phyloP scores from a whole-genome alignment of 805 yeast species.

The Schizosaccharomyces cryophilus region DNA sequence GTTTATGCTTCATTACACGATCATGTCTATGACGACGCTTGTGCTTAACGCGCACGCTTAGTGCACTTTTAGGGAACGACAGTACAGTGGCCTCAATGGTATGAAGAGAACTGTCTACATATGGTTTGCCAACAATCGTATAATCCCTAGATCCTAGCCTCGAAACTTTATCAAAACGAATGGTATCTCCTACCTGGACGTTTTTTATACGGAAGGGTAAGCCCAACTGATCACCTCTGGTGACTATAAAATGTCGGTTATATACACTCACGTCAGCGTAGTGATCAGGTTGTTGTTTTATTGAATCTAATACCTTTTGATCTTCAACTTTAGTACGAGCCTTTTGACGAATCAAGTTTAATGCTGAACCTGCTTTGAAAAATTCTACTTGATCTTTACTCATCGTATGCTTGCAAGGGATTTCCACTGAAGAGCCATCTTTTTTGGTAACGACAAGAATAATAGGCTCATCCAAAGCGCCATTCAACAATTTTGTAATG shows the following conservation, averaged over 20 bases:
- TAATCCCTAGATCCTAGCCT: constrained; percentile 69
- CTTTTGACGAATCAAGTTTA: constrained; percentile 56
- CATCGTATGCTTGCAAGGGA: constrained; percentile 82
- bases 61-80: constrained; percentile 11
- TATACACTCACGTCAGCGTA: constrained; percentile 69
- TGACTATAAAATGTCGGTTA: constrained; percentile 65
- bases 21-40: neutral
- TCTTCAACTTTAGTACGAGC: neutral
- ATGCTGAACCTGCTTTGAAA: constrained; percentile 93
- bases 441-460: constrained; percentile 45
- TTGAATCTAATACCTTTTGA: neutral
- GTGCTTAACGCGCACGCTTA: constrained; percentile 6
- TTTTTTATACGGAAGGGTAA: constrained; percentile 57
- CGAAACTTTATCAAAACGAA: constrained; percentile 47
- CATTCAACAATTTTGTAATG: constrained; percentile 50
- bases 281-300: constrained; percentile 13
- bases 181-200: constrained; percentile 63
- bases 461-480: constrained; percentile 32
- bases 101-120: constrained; percentile 20
- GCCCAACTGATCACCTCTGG: constrained; percentile 66
- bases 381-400: constrained; percentile 81
- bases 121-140: constrained; percentile 32
- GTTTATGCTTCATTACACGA: neutral
- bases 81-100: constrained; percentile 9
- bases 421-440: constrained; percentile 42